A percentile compares a stretch with the other conserved stretches of the same genome.
These are phyloP conservation scores for Penicillium roqueforti DNA, from an alignment of 495 filamentous ascomycete species.

Conservation along the genomic window DNA sequence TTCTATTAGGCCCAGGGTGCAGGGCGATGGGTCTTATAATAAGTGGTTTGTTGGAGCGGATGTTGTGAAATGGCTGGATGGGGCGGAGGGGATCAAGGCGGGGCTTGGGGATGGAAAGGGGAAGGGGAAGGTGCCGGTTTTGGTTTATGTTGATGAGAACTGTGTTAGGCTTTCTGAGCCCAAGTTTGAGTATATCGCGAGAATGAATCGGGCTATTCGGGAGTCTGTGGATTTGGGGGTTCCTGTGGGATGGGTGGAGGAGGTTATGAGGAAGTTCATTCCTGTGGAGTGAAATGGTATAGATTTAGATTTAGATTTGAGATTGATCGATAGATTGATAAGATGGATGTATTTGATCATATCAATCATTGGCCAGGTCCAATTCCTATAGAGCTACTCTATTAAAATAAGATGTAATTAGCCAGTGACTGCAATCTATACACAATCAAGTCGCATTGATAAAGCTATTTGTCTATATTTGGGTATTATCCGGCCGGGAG, in stretches of 20 bases:
- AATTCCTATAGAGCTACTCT: not conserved
- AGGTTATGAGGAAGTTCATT: conserved; percentile 56
- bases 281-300: conserved; percentile 17
- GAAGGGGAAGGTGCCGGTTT: conserved; percentile 24
- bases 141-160: conserved; percentile 58
- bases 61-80: conserved; percentile 35
- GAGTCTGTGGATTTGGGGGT: conserved; percentile 58
- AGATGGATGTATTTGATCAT: too few relatives aligned
- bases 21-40: conserved; percentile 37
- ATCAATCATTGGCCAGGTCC: not conserved
- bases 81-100: conserved; percentile 11
- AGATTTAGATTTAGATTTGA: not conserved
- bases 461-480: conserved; percentile 15
- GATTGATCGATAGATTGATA: too few relatives aligned
- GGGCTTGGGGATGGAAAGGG: conserved; percentile 6
- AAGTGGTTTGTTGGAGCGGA: conserved; percentile 37
- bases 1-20: conserved; percentile 41
- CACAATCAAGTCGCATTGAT: conserved; percentile 6
- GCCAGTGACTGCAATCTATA: conserved; percentile 4
- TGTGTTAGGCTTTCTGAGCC: conserved; percentile 38
- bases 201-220: conserved; percentile 64
- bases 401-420: not conserved
- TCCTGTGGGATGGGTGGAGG: conserved; percentile 51
- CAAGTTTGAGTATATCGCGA: conserved; percentile 58
- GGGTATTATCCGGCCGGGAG: not conserved